These are phyloP conservation scores for Neurospora sp. DNA, from an alignment of 495 filamentous ascomycete species.

Conservation along the genomic window DNA sequence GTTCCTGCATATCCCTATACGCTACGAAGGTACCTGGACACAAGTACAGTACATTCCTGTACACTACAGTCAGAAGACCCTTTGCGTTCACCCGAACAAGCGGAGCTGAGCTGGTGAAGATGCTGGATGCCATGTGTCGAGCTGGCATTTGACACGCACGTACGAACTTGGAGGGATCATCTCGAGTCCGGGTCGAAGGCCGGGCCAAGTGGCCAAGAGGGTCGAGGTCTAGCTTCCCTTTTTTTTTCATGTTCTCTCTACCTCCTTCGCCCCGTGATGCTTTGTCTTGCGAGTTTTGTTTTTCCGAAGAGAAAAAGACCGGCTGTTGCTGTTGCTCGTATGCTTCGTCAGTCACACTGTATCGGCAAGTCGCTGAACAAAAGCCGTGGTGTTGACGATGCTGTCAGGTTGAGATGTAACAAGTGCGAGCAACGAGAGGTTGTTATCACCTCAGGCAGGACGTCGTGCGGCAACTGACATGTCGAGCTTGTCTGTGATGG, in stretches of 20 bases:
- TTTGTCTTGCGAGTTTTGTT: background rate
- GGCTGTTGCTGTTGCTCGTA: background rate
- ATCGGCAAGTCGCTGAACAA: background rate
- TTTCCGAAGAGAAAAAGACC: background rate
- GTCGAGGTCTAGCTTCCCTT: background rate
- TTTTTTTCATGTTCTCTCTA: background rate
- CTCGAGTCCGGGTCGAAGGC: background rate
- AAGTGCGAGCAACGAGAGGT: background rate
- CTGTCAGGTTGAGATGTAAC: background rate
- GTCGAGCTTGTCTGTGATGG: background rate
- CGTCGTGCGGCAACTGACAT: background rate
- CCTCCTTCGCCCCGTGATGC: background rate
- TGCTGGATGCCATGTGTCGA: background rate
- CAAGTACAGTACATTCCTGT: background rate
- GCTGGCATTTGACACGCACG: background rate
- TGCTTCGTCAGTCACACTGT: background rate
- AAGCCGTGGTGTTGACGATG: background rate
- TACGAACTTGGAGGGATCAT: background rate
- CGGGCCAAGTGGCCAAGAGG: background rate
- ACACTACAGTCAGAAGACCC: background rate
- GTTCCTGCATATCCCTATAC: background rate
- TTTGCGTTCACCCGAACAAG: background rate
- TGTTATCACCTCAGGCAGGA: background rate
- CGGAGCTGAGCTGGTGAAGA: background rate
- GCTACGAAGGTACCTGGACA: background rate